phyloP scores from a whole-genome alignment of 305 asterid genomes.

The Withania somnifera region DNA sequence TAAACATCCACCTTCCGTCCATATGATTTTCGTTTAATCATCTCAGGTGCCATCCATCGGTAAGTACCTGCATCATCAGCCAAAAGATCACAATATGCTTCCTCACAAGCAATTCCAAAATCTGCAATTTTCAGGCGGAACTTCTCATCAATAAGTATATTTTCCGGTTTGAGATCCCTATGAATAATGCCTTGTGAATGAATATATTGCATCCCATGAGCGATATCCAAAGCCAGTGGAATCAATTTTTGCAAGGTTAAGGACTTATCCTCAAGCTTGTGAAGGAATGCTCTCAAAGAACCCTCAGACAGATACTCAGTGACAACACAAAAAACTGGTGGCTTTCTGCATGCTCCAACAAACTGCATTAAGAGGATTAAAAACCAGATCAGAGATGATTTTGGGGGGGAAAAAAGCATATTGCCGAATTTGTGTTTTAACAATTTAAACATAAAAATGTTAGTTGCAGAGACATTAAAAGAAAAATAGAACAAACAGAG shows the following conservation, averaged over 20 bases:
- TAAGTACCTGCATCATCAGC: slow-evolving; percentile 16
- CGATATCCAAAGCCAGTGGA: slow-evolving; percentile 8
- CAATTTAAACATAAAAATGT: neutral
- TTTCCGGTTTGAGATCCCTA: slow-evolving; percentile 25
- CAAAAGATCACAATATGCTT: slow-evolving; percentile 5
- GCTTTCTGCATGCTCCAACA: slow-evolving; percentile 36
- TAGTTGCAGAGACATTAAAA: neutral
- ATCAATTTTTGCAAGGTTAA: slow-evolving; percentile 4
- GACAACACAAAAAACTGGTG: slow-evolving; percentile 24
- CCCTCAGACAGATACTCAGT: slow-evolving; percentile 37
- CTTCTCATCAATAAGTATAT: slow-evolving; percentile 11
- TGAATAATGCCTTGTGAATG: slow-evolving; percentile 20
- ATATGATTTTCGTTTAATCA: slow-evolving; percentile 15
- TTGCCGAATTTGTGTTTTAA: neutral
- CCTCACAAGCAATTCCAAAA: slow-evolving; percentile 22
- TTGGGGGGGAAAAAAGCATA: neutral
- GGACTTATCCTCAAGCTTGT: slow-evolving; percentile 28
- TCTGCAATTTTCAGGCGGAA: slow-evolving; percentile 20
- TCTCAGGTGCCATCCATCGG: slow-evolving; percentile 34
- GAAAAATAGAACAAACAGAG: neutral
- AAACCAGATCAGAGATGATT: neutral
- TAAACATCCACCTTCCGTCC: slow-evolving; percentile 26
- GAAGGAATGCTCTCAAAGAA: slow-evolving; percentile 32
- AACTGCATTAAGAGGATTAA: slow-evolving; percentile 18
- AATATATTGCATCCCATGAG: slow-evolving; percentile 14